phyloP scores from a whole-genome alignment of 495 filamentous ascomycete genomes.

The Lepidopterella palustris region DNA sequence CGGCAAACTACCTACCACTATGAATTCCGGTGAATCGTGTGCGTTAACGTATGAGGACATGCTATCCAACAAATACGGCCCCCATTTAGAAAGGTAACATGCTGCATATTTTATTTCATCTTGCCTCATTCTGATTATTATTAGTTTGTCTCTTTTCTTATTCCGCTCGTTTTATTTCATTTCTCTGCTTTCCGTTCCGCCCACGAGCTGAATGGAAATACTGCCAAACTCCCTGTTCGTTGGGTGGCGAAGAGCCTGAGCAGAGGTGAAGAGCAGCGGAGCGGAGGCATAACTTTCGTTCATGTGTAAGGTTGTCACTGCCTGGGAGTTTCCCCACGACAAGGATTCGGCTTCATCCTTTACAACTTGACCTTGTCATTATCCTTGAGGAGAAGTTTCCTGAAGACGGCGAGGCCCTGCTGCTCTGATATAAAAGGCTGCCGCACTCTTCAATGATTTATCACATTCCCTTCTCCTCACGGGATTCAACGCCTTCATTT shows the following conservation, averaged over 20 bases:
- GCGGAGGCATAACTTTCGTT: too few relatives aligned
- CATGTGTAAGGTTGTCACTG: too few relatives aligned
- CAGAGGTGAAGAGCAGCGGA: conserved; percentile 1
- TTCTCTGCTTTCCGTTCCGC: neutral
- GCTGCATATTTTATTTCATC: too few relatives aligned
- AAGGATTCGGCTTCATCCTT: neutral
- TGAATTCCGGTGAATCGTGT: too few relatives aligned
- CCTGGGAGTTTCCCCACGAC: neutral
- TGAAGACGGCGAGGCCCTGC: neutral
- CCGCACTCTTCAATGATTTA: neutral
- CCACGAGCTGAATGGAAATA: neutral
- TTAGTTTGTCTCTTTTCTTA: too few relatives aligned
- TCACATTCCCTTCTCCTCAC: neutral
- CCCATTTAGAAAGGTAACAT: too few relatives aligned
- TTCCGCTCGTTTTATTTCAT: too few relatives aligned
- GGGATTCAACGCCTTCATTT: neutral
- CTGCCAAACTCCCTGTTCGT: neutral
- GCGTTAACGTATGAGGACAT: too few relatives aligned
- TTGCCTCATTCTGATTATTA: too few relatives aligned
- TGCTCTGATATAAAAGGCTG: neutral
- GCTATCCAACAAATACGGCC: too few relatives aligned
- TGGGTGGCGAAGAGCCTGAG: neutral
- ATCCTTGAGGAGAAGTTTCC: neutral
- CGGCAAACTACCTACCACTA: too few relatives aligned
- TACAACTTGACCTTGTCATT: neutral